phyloP scores from a whole-genome alignment of 2,329 filamentous ascomycete species.

The Chaetomium globosum region DNA sequence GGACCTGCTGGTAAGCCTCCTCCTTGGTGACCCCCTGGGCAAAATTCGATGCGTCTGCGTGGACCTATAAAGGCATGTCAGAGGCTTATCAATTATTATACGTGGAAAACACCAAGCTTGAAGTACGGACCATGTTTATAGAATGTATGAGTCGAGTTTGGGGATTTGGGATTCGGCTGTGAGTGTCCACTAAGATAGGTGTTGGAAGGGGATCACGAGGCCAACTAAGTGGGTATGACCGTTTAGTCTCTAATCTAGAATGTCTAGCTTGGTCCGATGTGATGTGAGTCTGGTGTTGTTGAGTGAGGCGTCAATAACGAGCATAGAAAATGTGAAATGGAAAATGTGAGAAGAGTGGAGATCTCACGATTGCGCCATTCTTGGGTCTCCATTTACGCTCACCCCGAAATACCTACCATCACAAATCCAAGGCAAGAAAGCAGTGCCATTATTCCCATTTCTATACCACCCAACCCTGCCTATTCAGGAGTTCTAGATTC shows the following conservation, averaged over 20 bases:
- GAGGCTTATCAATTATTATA: not conserved
- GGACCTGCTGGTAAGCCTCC: constrained; percentile 73
- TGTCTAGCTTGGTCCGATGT: not conserved
- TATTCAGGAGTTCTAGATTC: not conserved
- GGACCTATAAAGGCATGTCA: constrained; percentile 55
- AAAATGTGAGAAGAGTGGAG: not conserved
- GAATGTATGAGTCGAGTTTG: not conserved
- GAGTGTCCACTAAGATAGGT: too few relatives aligned
- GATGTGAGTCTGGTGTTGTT: not conserved
- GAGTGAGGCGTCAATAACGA: not conserved
- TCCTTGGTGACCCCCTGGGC: constrained; percentile 66
- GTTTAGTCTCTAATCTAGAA: not conserved
- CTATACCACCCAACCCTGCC: not conserved
- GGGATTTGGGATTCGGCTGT: not conserved
- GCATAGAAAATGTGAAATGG: not conserved
- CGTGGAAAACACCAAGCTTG: not conserved
- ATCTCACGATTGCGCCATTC: constrained; percentile 4
- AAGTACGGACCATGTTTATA: constrained; percentile 1
- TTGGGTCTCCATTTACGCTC: not conserved
- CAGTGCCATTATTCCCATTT: not conserved
- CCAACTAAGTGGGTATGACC: not conserved
- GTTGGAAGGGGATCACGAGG: too few relatives aligned
- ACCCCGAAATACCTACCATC: not conserved
- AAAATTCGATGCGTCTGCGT: constrained; percentile 80
- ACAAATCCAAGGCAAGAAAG: not conserved